These are phyloP conservation scores for Fusarium humuli DNA, from an alignment of 2,329 filamentous ascomycete species.

Conservation along the genomic window DNA sequence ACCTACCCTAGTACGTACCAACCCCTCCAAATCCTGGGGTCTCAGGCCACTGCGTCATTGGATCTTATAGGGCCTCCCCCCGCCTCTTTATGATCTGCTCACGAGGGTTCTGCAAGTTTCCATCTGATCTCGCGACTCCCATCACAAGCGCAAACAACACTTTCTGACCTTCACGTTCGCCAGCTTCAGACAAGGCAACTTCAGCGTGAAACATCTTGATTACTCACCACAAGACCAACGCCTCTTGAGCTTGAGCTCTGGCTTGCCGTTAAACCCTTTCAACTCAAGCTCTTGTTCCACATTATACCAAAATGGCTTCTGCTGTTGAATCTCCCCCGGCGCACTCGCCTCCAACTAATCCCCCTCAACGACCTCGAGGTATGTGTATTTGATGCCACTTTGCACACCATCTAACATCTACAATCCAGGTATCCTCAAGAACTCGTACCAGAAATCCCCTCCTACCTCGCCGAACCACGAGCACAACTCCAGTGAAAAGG, in stretches of 20 bases:
- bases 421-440: conserved; percentile 87
- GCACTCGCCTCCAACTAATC: conserved; percentile 57
- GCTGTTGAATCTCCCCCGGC: conserved; percentile 53
- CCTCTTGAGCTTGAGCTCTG: conserved; percentile 21
- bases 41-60: conserved; percentile 44
- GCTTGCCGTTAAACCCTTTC: conserved; percentile 32
- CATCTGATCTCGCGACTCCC: conserved; percentile 35
- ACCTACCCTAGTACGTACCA: conserved; percentile 30
- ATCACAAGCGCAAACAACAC: conserved; percentile 38
- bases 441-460: conserved; percentile 76
- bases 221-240: conserved; percentile 20
- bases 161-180: not conserved
- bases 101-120: conserved; percentile 39
- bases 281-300: conserved; percentile 18
- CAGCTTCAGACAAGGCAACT: not conserved
- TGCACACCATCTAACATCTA: not conserved
- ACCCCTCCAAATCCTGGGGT: conserved; percentile 31
- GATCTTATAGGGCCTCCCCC: conserved; percentile 31
- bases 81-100: conserved; percentile 41
- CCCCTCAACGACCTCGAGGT: conserved; percentile 61
- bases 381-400: conserved; percentile 25
- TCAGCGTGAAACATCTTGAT: not conserved
- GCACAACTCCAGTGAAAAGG: conserved; percentile 74
- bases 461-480: conserved; percentile 60
- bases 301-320: conserved; percentile 55